Evolutionary conservation across 2,329 filamentous ascomycete species (phyloP).

Genomic region (Catunica adiposa): DNA sequence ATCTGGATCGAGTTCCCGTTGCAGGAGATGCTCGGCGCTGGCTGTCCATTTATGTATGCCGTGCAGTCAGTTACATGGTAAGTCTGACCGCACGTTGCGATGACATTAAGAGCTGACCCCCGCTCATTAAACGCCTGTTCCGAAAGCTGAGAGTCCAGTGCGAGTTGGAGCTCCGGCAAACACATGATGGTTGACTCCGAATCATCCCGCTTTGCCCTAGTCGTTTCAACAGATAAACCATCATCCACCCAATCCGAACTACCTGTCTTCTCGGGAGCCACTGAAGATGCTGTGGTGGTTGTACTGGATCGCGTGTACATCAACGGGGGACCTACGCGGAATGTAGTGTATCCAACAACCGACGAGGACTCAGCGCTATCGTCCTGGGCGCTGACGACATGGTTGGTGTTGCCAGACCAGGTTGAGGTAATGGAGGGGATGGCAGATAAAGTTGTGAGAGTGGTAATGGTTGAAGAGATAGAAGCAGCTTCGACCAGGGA

Average conservation of each 20-base stretch:
- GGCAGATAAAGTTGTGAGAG: not conserved
- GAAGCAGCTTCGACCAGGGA: no score
- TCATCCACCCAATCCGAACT: not conserved
- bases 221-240: not conserved
- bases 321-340: conserved; percentile 6
- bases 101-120: not conserved
- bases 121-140: conserved; percentile 7
- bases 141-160: not conserved
- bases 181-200: not conserved
- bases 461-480: not conserved
- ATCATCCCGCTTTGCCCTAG: not conserved
- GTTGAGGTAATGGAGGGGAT: not conserved
- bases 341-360: not conserved
- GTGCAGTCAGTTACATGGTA: conserved; percentile 6
- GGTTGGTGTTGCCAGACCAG: not conserved
- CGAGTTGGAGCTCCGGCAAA: conserved; percentile 7
- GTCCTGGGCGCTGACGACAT: not conserved
- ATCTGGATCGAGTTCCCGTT: conserved; percentile 6
- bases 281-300: not conserved
- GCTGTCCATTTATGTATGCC: conserved; percentile 7
- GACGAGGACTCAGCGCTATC: not conserved
- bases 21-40: not conserved
- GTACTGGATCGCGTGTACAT: not conserved
- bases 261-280: not conserved
- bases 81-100: not conserved